These are phyloP conservation scores for Pseudognaphalium luteoalbum DNA, from an alignment of 129 eudicot species.

Conservation along the genomic window DNA sequence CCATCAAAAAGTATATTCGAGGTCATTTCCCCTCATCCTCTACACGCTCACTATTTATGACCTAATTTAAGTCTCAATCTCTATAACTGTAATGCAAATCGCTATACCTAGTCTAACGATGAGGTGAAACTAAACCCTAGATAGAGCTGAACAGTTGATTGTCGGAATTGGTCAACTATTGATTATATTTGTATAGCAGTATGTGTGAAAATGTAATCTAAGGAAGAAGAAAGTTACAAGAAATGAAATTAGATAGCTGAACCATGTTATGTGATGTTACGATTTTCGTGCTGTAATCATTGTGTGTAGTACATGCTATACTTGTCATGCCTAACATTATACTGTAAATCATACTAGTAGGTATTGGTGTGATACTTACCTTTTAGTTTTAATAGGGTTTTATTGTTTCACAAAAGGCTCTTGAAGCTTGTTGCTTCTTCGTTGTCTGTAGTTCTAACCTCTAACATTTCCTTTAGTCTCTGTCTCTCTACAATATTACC, in stretches of 20 bases:
- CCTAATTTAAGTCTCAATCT: neutral
- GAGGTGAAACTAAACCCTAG: constrained; percentile 3
- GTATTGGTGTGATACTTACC: neutral
- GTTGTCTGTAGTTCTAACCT: no score
- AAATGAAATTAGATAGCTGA: neutral
- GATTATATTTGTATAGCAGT: neutral
- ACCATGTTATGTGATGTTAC: neutral
- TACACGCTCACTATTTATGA: neutral
- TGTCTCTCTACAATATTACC: no score
- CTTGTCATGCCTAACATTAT: neutral
- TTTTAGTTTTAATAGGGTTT: neutral
- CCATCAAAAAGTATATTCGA: constrained; percentile 67
- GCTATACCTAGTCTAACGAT: neutral
- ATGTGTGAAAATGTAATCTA: neutral
- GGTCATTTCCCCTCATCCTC: constrained; percentile 36
- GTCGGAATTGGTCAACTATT: neutral
- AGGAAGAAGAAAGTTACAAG: neutral
- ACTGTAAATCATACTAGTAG: neutral
- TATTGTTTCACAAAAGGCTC: no score
- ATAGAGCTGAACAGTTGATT: constrained; percentile 14
- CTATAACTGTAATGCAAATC: neutral
- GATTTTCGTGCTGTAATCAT: neutral
- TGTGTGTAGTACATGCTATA: no score
- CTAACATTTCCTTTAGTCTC: no score
- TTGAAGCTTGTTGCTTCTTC: no score